Conservation (phyloP, 176 grass and related monocot genomes). For the Elaeis guineensis region DNA sequence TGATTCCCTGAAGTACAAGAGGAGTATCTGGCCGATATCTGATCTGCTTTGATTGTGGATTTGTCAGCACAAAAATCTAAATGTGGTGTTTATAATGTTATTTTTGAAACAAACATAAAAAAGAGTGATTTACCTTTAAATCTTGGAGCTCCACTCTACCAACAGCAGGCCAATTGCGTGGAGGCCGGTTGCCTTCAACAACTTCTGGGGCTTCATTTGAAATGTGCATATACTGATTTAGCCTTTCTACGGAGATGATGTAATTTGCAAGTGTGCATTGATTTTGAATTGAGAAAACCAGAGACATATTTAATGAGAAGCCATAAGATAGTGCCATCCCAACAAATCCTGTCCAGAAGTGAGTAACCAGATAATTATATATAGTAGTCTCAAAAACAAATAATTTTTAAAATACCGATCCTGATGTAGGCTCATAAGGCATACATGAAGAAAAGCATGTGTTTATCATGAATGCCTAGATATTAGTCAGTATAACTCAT, state of each 20-base stretch:
- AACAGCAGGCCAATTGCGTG: conserved; percentile 62
- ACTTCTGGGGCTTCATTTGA: conserved; percentile 60
- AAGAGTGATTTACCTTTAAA: conserved; percentile 46
- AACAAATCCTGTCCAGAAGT: conserved; percentile 55
- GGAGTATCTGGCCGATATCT: conserved; percentile 23
- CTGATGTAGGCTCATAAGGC: no score
- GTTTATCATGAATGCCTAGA: no score
- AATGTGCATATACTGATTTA: conserved; percentile 87
- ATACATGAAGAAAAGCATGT: no score
- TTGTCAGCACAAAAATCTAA: no score
- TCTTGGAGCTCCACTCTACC: conserved; percentile 69
- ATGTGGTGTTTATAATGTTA: no score
- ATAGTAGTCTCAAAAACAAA: no score
- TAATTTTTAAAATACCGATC: no score
- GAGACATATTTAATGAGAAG: conserved; percentile 65
- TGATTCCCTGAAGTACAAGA: conserved; percentile 22
- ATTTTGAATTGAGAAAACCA: conserved; percentile 84
- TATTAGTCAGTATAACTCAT: no score
- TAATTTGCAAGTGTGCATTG: conserved; percentile 68
- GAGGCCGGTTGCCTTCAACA: conserved; percentile 46
- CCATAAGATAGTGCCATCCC: conserved; percentile 96
- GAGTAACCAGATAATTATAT: no score
- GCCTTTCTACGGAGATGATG: conserved; percentile 89
- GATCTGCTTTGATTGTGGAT: no score
- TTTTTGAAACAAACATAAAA: no score